Percentiles rank a stretch among this genome's conserved stretches.
These are phyloP conservation scores for Epichloe amarillans DNA, from an alignment of 2,329 filamentous ascomycete species.

Conservation along the genomic window DNA sequence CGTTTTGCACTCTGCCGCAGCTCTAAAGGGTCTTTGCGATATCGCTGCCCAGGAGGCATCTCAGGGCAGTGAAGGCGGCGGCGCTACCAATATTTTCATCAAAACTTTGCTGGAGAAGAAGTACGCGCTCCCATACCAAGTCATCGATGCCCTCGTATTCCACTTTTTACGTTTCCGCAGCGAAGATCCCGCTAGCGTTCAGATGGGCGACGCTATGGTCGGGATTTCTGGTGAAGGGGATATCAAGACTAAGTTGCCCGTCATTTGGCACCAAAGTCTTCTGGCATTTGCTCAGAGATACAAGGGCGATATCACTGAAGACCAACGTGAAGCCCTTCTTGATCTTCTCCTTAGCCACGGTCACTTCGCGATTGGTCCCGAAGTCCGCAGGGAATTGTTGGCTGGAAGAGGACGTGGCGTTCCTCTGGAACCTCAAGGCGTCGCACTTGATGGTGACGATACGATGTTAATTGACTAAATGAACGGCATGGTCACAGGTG, in stretches of 20 bases:
- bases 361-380: slow-evolving; percentile 78
- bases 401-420: slow-evolving; percentile 79
- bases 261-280: slow-evolving; percentile 92
- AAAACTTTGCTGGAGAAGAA: slow-evolving; percentile 89
- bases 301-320: slow-evolving; percentile 89
- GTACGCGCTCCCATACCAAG: slow-evolving; percentile 88
- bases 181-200: slow-evolving; percentile 44
- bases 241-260: slow-evolving; percentile 56
- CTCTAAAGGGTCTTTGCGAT: slow-evolving; percentile 82
- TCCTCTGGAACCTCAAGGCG: slow-evolving; percentile 40
- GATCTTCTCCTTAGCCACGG: slow-evolving; percentile 76
- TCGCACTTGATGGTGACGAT: slow-evolving; percentile 63
- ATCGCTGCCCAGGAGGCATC: slow-evolving; percentile 85
- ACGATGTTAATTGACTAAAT: slow-evolving; percentile 65
- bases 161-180: slow-evolving; percentile 86
- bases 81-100: slow-evolving; percentile 91
- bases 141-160: slow-evolving; percentile 88
- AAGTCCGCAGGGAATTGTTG: slow-evolving; percentile 77
- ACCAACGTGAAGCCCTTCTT: slow-evolving; percentile 80
- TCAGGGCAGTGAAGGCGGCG: slow-evolving; percentile 70
- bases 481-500: background rate
- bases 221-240: slow-evolving; percentile 31
- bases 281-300: slow-evolving; percentile 89
- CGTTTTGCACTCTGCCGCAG: slow-evolving; percentile 83
- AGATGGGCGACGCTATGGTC: slow-evolving; percentile 39